These are phyloP conservation scores for Ophiostoma tasmaniense DNA, from an alignment of 2,329 filamentous ascomycete genomes.

Conservation along the genomic window DNA sequence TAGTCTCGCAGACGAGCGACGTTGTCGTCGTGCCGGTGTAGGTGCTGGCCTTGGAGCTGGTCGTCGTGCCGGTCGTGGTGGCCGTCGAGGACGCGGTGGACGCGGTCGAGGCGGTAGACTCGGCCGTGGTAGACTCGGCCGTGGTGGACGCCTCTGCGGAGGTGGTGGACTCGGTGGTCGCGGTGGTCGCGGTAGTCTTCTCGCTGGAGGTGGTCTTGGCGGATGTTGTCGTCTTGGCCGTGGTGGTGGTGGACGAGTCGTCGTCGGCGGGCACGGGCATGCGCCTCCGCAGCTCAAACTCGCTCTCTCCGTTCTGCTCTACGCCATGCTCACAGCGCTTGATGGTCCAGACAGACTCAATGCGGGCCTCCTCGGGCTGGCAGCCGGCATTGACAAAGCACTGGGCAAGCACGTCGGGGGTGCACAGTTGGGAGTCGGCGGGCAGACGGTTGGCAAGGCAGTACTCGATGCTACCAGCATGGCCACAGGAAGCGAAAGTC, in stretches of 20 bases:
- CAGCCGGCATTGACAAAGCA: constrained; percentile 33
- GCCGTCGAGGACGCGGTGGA: constrained; percentile 1
- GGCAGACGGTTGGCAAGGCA: constrained; percentile 33
- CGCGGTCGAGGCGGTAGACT: constrained; percentile 8
- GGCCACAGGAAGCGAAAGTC: constrained; percentile 35
- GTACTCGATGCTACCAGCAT: constrained; percentile 33
- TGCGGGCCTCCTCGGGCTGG: constrained; percentile 28
- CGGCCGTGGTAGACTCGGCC: constrained; percentile 16
- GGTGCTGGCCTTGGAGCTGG: constrained; percentile 23
- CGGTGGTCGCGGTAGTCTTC: constrained; percentile 9
- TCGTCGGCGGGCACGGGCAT: constrained; percentile 2
- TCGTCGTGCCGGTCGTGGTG: constrained; percentile 14
- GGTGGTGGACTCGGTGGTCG: neutral
- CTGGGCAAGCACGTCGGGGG: constrained; percentile 28
- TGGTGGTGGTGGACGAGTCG: neutral
- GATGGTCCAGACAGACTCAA: constrained; percentile 30
- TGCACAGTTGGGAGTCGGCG: constrained; percentile 18
- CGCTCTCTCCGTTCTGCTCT: neutral
- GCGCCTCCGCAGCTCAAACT: constrained; percentile 25
- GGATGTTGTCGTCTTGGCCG: constrained; percentile 4
- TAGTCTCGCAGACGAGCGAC: constrained; percentile 26
- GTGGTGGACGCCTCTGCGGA: neutral
- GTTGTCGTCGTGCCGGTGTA: constrained; percentile 27
- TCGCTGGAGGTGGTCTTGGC: constrained; percentile 5
- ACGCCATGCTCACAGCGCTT: constrained; percentile 26